Evolutionary conservation across 1,284 basidiomycete species (phyloP).

Genomic region (Ceratobasidium sp.): DNA sequence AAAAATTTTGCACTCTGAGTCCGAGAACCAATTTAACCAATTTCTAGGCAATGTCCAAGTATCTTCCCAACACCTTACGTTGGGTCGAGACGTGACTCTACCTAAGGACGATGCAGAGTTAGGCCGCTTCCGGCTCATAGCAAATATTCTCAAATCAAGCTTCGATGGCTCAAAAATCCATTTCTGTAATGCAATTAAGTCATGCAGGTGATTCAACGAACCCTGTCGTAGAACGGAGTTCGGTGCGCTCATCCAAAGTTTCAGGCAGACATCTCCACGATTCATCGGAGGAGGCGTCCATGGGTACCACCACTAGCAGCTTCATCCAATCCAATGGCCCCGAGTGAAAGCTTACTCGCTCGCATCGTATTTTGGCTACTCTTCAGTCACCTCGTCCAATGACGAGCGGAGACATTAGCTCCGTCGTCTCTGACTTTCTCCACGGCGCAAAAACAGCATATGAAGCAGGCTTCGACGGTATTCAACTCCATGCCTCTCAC

Average conservation of each 20-base stretch:
- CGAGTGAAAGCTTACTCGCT: constrained; percentile 51
- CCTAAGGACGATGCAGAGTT: constrained; percentile 54
- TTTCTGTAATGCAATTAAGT: constrained; percentile 83
- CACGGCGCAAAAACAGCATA: constrained; percentile 73
- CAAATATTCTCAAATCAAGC: constrained; percentile 53
- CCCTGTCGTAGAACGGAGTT: not conserved
- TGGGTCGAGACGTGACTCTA: constrained; percentile 85
- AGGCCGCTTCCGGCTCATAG: too few relatives aligned
- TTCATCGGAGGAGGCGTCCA: constrained; percentile 70
- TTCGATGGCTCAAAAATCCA: constrained; percentile 10
- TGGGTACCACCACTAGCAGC: constrained; percentile 73
- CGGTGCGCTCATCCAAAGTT: constrained; percentile 51
- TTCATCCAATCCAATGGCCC: constrained; percentile 66
- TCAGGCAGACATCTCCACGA: constrained; percentile 74
- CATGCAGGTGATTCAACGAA: constrained; percentile 56
- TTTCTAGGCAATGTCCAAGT: constrained; percentile 80
- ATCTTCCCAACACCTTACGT: constrained; percentile 70
- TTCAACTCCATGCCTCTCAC: constrained; percentile 89
- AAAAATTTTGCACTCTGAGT: not conserved
- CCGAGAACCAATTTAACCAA: not conserved
- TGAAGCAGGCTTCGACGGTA: constrained; percentile 83
- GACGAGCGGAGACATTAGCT: constrained; percentile 65
- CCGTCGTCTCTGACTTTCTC: constrained; percentile 72
- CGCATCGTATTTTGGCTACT: constrained; percentile 58
- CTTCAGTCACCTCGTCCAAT: constrained; percentile 70